Evolutionary conservation across 2,329 filamentous ascomycete species (phyloP), one percentile per base, ranked within the genome.

Genomic region (Fonsecaea erecta): DNA sequence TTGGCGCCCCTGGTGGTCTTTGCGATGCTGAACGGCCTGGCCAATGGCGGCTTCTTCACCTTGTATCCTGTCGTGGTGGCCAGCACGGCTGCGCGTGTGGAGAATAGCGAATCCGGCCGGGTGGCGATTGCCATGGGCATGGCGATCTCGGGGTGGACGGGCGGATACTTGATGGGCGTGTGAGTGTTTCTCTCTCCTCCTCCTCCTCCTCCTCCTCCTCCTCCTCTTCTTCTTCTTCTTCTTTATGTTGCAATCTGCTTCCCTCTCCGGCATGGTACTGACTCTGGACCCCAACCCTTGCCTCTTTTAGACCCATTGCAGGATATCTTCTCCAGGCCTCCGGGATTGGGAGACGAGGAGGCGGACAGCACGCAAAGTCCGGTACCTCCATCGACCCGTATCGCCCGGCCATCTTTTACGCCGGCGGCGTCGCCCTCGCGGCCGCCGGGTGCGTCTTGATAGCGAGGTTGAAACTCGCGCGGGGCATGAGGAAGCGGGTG

Each of bases 11-110:
- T 89, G 30, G 75, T 84, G 16, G 74, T 82, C 0, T 89, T 89
- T 71, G 84, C 84, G 8, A 77, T 88, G 5, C 75, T 88, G 24
- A 89, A 88, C 67, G 87, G 87, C 0, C 75, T 82, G 40, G 81
- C 83, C 4, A 88, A 88, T 69, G 87, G 87, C 0, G 85, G 83
- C 0, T 89, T 89, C 77, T 89, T 89, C 71, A 82, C 84, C 0
- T 84, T 84, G 0, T 87, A 88, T 79, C 87, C 87, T 0, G 88
- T 86, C 0, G 86, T 86, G 1, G 83, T 88, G 0, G 82, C 86
- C 82, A 68, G 81, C 86, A 0, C 88, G 87, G 75, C 86, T 85
- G 46, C 48, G 0, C 26, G 30, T 1, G 1, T 84, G 80, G 2
- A 80, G 80, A 0, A 77, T 8, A 52, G 63, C 37, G 40, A 57